A percentile compares a stretch with the other conserved stretches of the same genome.
phyloP scores from a whole-genome alignment of 2,329 filamentous ascomycete genomes.

The Penicillium concentricum region DNA sequence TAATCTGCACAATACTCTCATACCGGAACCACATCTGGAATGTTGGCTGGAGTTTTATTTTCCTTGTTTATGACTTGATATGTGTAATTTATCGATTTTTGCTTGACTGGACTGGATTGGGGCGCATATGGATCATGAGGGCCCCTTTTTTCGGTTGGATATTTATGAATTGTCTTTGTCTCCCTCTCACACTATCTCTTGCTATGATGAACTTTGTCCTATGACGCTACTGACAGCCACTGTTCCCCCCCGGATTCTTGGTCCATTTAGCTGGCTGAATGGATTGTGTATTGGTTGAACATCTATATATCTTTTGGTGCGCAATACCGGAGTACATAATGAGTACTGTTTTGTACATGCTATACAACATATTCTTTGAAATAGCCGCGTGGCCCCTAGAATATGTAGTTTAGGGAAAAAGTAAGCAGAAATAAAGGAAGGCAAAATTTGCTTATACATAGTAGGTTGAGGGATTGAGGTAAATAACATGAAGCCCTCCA shows the following conservation, averaged over 20 bases:
- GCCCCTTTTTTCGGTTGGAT: not conserved
- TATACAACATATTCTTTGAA: not conserved
- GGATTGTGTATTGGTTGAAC: not conserved
- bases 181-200: not conserved
- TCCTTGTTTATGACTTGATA: slow-evolving; percentile 20
- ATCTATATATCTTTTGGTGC: not conserved
- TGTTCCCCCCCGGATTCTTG: not conserved
- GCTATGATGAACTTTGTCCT: not conserved
- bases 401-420: not conserved
- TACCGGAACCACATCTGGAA: slow-evolving; percentile 26
- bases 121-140: not conserved
- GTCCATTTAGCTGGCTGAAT: not conserved
- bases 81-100: slow-evolving; percentile 21
- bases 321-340: not conserved
- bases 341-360: not conserved
- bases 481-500: not conserved
- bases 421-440: not conserved
- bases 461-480: not conserved
- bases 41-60: slow-evolving; percentile 15
- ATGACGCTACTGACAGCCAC: not conserved
- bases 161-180: not conserved
- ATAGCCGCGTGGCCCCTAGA: not conserved
- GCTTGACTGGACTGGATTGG: not conserved
- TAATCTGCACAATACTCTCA: slow-evolving; percentile 4
- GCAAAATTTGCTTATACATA: not conserved